Percentiles rank a stretch among this genome's conserved stretches.
Evolutionary conservation across 2,329 filamentous ascomycete genomes (phyloP).

Genomic region (Thyridium curvatum): DNA sequence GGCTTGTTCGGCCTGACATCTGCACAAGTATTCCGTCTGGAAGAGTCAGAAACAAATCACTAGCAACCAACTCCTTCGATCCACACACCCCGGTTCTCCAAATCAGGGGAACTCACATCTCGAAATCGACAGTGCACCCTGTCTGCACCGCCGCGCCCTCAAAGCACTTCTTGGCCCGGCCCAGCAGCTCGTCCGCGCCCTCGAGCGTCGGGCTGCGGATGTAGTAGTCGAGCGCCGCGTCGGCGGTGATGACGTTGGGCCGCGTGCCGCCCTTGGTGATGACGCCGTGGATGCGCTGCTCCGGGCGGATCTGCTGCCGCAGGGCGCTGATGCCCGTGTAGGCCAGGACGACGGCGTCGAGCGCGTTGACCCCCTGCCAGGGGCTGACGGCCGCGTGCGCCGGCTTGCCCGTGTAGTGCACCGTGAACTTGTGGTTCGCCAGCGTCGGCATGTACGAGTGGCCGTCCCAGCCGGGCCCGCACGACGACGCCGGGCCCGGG

Average conservation of each 20-base stretch:
- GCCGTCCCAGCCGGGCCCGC: no score
- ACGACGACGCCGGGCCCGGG: background rate
- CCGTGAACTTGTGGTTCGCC: background rate
- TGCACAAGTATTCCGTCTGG: background rate
- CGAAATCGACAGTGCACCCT: no score
- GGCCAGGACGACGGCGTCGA: conserved; percentile 26
- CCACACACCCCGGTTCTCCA: no score
- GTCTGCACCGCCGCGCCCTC: no score
- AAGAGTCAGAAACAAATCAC: no score
- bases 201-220: background rate
- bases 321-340: conserved; percentile 22
- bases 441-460: no score
- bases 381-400: conserved; percentile 32
- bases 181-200: no score
- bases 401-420: conserved; percentile 22
- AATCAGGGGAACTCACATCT: no score
- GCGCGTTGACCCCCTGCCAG: conserved; percentile 33
- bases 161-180: background rate
- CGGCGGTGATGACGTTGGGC: conserved; percentile 1
- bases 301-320: conserved; percentile 1
- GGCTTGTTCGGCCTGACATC: background rate
- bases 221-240: conserved; percentile 1
- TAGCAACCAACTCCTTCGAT: no score
- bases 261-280: conserved; percentile 1
- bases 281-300: conserved; percentile 1